Conservation (phyloP, 495 filamentous ascomycete species). For the Penicillium paxilli region DNA sequence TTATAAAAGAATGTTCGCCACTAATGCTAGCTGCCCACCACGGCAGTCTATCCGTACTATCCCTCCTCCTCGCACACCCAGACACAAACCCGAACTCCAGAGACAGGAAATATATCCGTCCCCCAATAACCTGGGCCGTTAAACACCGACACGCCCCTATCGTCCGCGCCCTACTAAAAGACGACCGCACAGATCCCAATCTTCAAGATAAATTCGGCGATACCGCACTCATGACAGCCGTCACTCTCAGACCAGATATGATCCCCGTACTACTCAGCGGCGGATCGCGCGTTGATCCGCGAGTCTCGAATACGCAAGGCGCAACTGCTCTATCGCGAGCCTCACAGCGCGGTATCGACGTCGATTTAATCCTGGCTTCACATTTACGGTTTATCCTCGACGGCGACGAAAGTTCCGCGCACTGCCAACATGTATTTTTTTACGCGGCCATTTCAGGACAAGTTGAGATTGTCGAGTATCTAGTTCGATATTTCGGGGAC, state of each 20-base stretch:
- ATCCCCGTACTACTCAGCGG: conserved; percentile 8
- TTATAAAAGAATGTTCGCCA: conserved; percentile 18
- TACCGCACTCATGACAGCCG: conserved; percentile 20
- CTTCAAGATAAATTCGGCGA: conserved; percentile 21
- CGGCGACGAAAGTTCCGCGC: conserved; percentile 8
- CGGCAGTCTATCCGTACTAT: conserved; percentile 9
- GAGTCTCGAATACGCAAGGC: conserved; percentile 17
- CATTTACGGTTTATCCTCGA: conserved; percentile 22
- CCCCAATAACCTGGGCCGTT: conserved; percentile 40
- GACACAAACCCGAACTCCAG: conserved; percentile 19
- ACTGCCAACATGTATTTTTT: conserved; percentile 27
- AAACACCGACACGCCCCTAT: conserved; percentile 25
- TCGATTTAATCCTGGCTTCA: conserved; percentile 18
- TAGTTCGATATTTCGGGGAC: conserved; percentile 18
- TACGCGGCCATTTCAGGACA: conserved; percentile 23
- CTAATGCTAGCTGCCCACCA: conserved; percentile 20
- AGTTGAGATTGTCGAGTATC: conserved; percentile 19
- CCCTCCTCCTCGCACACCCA: conserved; percentile 10
- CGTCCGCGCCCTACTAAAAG: conserved; percentile 21
- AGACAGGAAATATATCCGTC: conserved; percentile 22
- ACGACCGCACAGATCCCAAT: conserved; percentile 22
- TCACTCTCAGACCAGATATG: conserved; percentile 4
- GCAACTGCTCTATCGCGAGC: conserved; percentile 17
- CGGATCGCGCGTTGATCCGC: conserved; percentile 13
- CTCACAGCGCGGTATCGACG: not conserved